Conservation (phyloP, 176 grass and related monocot species). For the Aegilops umbellulata region DNA sequence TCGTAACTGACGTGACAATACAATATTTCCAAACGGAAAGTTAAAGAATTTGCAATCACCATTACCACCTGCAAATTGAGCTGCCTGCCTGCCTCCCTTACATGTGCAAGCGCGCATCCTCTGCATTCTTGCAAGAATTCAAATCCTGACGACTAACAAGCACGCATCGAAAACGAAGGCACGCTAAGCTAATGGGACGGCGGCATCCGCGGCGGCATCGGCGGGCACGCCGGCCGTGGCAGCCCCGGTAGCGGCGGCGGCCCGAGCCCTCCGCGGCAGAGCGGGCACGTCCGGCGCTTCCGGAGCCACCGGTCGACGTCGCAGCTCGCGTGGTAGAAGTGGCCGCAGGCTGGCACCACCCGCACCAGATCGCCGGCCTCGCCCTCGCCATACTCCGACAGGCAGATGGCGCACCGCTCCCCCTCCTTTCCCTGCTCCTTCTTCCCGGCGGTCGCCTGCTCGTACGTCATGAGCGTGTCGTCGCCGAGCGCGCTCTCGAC, state of each 20-base stretch:
- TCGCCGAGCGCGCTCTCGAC: constrained; percentile 27
- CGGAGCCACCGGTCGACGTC: constrained; percentile 42
- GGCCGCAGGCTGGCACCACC: constrained; percentile 43
- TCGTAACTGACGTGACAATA: background rate
- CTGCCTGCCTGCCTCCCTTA: no score
- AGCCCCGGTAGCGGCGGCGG: background rate
- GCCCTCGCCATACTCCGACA: background rate
- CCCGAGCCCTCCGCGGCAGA: constrained; percentile 15
- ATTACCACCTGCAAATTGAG: background rate
- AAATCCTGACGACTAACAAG: background rate
- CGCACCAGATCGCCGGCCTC: constrained; percentile 21
- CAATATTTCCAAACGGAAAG: background rate
- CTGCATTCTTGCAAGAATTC: background rate
- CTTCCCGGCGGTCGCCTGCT: constrained; percentile 18
- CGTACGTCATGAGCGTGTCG: constrained; percentile 25
- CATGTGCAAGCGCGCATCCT: background rate
- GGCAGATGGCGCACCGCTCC: constrained; percentile 26
- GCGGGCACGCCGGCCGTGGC: constrained; percentile 30
- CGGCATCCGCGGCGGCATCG: constrained; percentile 21
- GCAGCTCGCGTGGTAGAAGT: constrained; percentile 49
- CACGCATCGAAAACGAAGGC: background rate
- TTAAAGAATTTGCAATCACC: no score
- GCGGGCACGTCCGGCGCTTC: constrained; percentile 7
- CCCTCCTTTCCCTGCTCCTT: background rate
- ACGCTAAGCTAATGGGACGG: no score